Evolutionary conservation across 805 yeast genomes (phyloP).

Genomic region (Dipodascopsis tothii): DNA sequence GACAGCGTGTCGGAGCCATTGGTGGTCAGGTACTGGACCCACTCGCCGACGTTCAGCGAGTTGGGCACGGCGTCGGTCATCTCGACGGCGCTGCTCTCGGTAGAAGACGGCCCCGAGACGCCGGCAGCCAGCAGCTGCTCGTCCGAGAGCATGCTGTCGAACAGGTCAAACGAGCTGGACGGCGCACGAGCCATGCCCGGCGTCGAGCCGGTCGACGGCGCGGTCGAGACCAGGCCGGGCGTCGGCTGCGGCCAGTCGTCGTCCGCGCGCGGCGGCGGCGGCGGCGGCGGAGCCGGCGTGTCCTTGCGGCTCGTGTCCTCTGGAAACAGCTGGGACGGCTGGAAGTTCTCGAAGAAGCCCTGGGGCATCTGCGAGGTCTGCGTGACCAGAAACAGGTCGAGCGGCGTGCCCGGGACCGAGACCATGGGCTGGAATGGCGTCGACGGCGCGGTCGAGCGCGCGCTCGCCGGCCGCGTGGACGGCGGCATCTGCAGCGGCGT

Average conservation of each 20-base stretch:
- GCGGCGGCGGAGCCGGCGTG: not conserved
- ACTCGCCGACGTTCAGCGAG: constrained; percentile 33
- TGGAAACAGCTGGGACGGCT: constrained; percentile 53
- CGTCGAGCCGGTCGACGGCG: not conserved
- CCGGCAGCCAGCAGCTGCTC: not conserved
- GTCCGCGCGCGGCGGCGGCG: not conserved
- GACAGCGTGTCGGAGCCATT: constrained; percentile 10
- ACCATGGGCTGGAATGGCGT: constrained; percentile 13
- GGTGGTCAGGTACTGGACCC: constrained; percentile 34
- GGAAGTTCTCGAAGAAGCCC: constrained; percentile 43
- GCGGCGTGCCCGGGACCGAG: constrained; percentile 24
- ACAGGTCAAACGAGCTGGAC: not conserved
- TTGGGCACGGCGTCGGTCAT: constrained; percentile 27
- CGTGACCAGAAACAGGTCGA: constrained; percentile 31
- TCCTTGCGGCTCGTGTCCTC: constrained; percentile 17
- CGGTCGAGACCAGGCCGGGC: not conserved
- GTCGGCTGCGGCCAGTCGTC: not conserved
- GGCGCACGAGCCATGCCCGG: too few relatives aligned
- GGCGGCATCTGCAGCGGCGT: not conserved
- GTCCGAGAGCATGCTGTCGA: not conserved
- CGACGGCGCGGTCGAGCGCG: constrained; percentile 7
- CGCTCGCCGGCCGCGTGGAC: not conserved
- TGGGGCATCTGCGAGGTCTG: constrained; percentile 27
- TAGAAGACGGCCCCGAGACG: not conserved
- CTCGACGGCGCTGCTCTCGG: constrained; percentile 1